Evolutionary conservation across 2,329 filamentous ascomycete species (phyloP).

Genomic region (Diaporthe ampelina): DNA sequence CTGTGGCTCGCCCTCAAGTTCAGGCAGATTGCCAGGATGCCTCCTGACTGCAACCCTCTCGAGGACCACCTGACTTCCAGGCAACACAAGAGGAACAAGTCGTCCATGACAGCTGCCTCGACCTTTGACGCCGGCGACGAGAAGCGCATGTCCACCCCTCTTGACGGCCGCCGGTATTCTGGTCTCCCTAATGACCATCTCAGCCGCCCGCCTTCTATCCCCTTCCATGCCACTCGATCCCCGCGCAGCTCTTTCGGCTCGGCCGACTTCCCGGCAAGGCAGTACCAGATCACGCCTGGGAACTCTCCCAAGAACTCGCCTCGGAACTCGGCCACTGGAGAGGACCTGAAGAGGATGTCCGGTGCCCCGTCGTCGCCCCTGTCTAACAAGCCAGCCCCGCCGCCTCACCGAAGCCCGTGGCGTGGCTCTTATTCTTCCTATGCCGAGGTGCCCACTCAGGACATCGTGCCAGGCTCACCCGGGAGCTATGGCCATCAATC

Average conservation of each 20-base stretch:
- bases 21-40: conserved; percentile 83
- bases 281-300: conserved; percentile 64
- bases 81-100: conserved; percentile 81
- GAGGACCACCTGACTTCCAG: conserved; percentile 87
- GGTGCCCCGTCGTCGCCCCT: conserved; percentile 46
- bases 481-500: conserved; percentile 48
- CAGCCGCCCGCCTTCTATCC: conserved; percentile 69
- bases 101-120: conserved; percentile 63
- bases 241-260: conserved; percentile 67
- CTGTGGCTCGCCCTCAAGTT: conserved; percentile 84
- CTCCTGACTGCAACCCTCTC: conserved; percentile 95
- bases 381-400: conserved; percentile 27
- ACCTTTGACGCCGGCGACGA: conserved; percentile 62
- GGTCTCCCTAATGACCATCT: conserved; percentile 60
- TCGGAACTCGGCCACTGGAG: conserved; percentile 58
- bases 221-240: conserved; percentile 83
- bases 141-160: conserved; percentile 69
- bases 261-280: conserved; percentile 66
- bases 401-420: conserved; percentile 43
- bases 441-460: conserved; percentile 57
- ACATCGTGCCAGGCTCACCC: conserved; percentile 44
- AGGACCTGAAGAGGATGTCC: conserved; percentile 62
- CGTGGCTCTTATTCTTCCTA: conserved; percentile 59
- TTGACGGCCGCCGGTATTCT: conserved; percentile 59
- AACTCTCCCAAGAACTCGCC: conserved; percentile 52